Evolutionary conservation across 1,284 basidiomycete species (phyloP).

Genomic region (Ceratobasidium sp.): DNA sequence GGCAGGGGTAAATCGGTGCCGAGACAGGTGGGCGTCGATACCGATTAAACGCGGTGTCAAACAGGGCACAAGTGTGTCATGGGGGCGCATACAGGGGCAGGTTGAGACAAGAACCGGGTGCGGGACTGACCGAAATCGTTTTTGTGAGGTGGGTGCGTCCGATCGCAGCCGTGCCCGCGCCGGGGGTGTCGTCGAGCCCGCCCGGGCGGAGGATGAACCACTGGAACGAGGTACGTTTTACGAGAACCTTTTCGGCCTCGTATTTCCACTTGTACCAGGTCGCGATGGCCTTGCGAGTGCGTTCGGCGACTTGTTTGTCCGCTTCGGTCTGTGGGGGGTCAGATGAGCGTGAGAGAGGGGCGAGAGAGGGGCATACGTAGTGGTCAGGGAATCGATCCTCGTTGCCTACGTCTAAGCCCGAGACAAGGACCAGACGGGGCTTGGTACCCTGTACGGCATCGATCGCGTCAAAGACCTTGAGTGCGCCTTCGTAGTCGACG

Average conservation of each 20-base stretch:
- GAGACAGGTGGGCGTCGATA: not conserved
- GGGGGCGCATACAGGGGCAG: slow-evolving; percentile 7
- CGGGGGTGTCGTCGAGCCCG: slow-evolving; percentile 67
- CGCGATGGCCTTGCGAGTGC: slow-evolving; percentile 61
- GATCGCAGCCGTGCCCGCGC: slow-evolving; percentile 67
- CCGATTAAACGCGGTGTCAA: no score
- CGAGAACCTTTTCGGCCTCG: slow-evolving; percentile 77
- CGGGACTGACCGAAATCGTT: slow-evolving; percentile 64
- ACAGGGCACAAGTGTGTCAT: not conserved
- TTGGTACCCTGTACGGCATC: slow-evolving; percentile 61
- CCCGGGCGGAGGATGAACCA: slow-evolving; percentile 81
- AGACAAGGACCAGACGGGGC: slow-evolving; percentile 73
- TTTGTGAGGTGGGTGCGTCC: slow-evolving; percentile 69
- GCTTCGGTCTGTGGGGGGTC: slow-evolving; percentile 60
- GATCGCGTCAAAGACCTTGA: slow-evolving; percentile 81
- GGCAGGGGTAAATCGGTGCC: not conserved
- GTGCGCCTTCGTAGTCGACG: slow-evolving; percentile 78
- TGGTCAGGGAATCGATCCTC: slow-evolving; percentile 66
- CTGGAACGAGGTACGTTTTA: slow-evolving; percentile 69
- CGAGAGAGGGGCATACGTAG: slow-evolving; percentile 62
- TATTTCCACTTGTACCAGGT: slow-evolving; percentile 75
- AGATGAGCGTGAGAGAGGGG: slow-evolving; percentile 47
- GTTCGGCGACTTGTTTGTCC: slow-evolving; percentile 64
- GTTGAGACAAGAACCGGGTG: not conserved
- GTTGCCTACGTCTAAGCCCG: slow-evolving; percentile 74